These are phyloP conservation scores for Hortaea werneckii DNA, from an alignment of 2,329 filamentous ascomycete genomes.

Conservation along the genomic window DNA sequence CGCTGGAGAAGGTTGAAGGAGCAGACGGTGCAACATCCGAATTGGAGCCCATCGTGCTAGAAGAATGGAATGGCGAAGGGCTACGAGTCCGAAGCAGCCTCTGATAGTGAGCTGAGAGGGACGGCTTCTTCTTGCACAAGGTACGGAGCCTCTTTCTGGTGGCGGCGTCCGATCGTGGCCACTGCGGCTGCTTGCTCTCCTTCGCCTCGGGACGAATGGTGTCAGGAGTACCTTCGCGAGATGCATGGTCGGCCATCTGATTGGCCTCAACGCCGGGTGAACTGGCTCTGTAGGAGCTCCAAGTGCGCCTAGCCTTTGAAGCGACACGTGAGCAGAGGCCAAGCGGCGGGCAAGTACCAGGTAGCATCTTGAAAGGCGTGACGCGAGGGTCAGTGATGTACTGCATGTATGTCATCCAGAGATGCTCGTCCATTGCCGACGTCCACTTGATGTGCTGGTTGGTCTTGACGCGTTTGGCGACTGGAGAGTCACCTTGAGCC, in stretches of 20 bases:
- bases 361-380: constrained; percentile 57
- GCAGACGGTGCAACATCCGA: constrained; percentile 19
- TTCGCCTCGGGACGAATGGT: constrained; percentile 31
- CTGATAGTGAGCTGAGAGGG: constrained; percentile 54
- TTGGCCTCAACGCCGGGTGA: constrained; percentile 19
- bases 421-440: constrained; percentile 53
- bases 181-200: constrained; percentile 31
- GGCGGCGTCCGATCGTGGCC: constrained; percentile 49
- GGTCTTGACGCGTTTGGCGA: constrained; percentile 34
- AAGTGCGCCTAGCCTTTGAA: constrained; percentile 50
- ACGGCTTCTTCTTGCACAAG: constrained; percentile 51
- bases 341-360: constrained; percentile 52
- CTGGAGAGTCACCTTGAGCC: constrained; percentile 14
- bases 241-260: constrained; percentile 10
- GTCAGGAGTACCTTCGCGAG: constrained; percentile 32
- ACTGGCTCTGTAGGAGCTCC: constrained; percentile 38
- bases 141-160: constrained; percentile 49
- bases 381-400: constrained; percentile 57
- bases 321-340: constrained; percentile 55
- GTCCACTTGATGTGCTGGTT: constrained; percentile 42
- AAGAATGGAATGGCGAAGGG: constrained; percentile 46
- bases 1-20: constrained; percentile 33
- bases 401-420: constrained; percentile 56
- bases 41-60: constrained; percentile 19
- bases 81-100: constrained; percentile 50